Evolutionary conservation across 345 rosid genomes (phyloP), one percentile per base, ranked within the genome.

Genomic region (Linum tenue): DNA sequence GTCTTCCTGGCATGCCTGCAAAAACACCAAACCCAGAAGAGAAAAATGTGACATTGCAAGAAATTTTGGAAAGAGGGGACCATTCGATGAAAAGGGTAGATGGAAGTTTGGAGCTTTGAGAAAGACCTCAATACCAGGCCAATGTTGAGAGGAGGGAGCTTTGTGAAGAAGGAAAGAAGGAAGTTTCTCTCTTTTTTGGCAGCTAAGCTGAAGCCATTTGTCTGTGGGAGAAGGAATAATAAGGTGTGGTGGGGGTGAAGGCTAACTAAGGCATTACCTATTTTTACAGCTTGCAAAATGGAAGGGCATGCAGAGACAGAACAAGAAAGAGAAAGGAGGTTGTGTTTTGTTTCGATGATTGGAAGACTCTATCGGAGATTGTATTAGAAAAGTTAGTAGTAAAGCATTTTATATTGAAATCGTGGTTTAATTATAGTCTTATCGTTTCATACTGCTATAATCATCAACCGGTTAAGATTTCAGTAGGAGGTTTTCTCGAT

Each of bases 1-100:
- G 31, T 85, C 72, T 78, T 67, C 74, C 75, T 64, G 68, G 71
- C 82, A 73, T 68, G 71, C 85, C 84, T 69, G 75, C 67, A 67
- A 42, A 58, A 39, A 37, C 56, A 22, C 31, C 31, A 22, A 22
- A 22, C 51, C 51, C 51, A 44, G 51, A 44, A 44, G 31, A 22
- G 31, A 22, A 22, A 22, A 22, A 22, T 22, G 31, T 22, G 31
- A 22, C 31, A 22, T 22, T 22, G 31, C 31, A 44, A 44, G 51
- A 44, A 14, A 44, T 7, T 44, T 22, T 22, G 31, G 51, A 7
- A 44, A 44, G 2, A 44, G 7, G 7, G 2, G 51, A 3, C 53
- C 9, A 48, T 48, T 48, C 15, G 9, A 48, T 1, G 53, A 9
- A 48, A 48, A 9, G 53, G 53, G 7, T 44, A 48, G 15, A 48